A percentile compares a stretch with the other conserved stretches of the same genome.
Conservation (phyloP, 2,329 filamentous ascomycete genomes). For the Exutisphaerella laricina region DNA sequence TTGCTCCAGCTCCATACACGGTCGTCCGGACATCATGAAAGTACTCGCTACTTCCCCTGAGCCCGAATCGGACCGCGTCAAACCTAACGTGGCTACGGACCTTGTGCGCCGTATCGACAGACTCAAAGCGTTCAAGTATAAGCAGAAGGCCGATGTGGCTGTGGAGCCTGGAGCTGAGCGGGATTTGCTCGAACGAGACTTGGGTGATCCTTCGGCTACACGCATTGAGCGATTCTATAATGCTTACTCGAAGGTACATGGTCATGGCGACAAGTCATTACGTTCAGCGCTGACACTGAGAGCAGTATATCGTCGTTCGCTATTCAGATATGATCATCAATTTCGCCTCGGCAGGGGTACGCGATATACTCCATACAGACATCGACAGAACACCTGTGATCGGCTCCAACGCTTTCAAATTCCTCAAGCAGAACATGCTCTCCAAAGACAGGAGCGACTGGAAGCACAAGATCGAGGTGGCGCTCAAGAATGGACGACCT, state of each 20-base stretch:
- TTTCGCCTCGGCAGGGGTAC: constrained; percentile 39
- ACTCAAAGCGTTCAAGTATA: constrained; percentile 2
- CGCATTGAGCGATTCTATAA: constrained; percentile 42
- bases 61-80: not conserved
- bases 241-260: constrained; percentile 43
- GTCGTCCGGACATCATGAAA: constrained; percentile 47
- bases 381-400: not conserved
- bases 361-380: not conserved
- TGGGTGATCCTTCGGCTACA: constrained; percentile 23
- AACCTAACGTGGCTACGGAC: not conserved
- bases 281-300: not conserved
- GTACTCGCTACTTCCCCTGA: constrained; percentile 34
- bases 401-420: constrained; percentile 45
- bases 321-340: constrained; percentile 40
- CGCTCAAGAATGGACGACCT: constrained; percentile 28
- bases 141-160: constrained; percentile 3
- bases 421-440: constrained; percentile 46
- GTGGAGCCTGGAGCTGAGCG: constrained; percentile 38
- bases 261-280: not conserved
- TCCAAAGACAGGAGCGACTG: constrained; percentile 38
- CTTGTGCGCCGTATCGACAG: not conserved
- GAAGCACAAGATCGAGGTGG: constrained; percentile 41
- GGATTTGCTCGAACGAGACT: constrained; percentile 28
- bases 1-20: constrained; percentile 50
- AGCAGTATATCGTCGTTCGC: constrained; percentile 38